Base-by-base conservation (phyloP, 768 basidiomycete genomes). In the Mycena galericulata region DNA sequence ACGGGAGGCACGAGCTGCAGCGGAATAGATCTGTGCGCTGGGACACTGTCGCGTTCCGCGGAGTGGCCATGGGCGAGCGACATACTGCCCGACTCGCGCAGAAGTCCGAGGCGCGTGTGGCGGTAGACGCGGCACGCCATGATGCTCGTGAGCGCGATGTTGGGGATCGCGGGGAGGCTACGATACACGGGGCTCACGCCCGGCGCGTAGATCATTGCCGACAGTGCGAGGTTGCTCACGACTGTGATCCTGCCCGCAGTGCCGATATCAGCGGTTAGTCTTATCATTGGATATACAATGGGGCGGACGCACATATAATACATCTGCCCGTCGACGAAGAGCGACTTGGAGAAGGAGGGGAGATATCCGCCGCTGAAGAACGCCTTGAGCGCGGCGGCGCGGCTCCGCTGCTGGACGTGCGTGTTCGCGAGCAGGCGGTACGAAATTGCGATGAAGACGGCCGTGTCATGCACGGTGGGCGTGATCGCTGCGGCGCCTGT, bases 391-490 rank as follows among this genome's bases (percentile, higher is more conserved):
- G n/a, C 51, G 51, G n/a, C 27, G 36, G 20, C 32, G 20, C 51
- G 32, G 9, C 30, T 22, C 2, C 20, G 22, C 3, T 29, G 30
- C 18, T 40, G 27, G 20, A 46, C 14, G 29, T 58, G 24, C 3
- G 41, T 46, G 29, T 58, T 58, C 11, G 53, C 67, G 67, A 73
- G 56, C 32, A 68, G 63, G 67, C 66, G 72, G 73, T 67, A 80
- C 1, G 79, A 79, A 34, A 83, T 79, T 10, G 77, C 80, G 9
- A 83, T 45, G 68, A 81, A 82, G 18, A 83, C 75, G 18, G 77
- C 74, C 1, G 80, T 78, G 54, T 70, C 29, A 81, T 73, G 0
- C 73, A 63, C 0, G 73, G 71, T 1, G 74, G 75, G 14, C 73
- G 71, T 14, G 14, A 36, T 36, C 14, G 34, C 34, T 14, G 14